These are phyloP conservation scores for Gossypium trilobum DNA, from an alignment of 441 rosid species.

Conservation along the genomic window DNA sequence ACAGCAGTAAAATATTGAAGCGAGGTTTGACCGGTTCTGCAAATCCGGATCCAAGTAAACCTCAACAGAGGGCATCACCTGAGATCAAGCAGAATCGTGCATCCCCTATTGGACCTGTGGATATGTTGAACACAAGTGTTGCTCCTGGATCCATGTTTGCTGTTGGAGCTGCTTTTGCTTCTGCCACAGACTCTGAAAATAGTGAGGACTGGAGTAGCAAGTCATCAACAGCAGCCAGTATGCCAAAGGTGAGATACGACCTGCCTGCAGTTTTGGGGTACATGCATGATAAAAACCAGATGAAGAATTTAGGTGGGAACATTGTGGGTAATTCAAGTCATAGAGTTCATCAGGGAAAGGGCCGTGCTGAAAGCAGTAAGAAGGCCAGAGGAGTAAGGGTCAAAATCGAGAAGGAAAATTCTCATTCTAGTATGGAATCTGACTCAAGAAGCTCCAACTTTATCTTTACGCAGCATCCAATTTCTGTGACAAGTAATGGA, in stretches of 20 bases:
- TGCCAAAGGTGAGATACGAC: constrained; percentile 42
- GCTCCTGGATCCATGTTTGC: constrained; percentile 47
- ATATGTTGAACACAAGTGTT: constrained; percentile 24
- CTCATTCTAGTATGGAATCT: constrained; percentile 81
- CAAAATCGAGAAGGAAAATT: constrained; percentile 72
- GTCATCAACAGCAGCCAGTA: constrained; percentile 73
- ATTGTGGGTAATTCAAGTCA: constrained; percentile 31
- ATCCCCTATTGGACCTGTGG: constrained; percentile 33
- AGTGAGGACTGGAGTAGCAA: constrained; percentile 70
- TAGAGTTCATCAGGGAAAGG: constrained; percentile 41
- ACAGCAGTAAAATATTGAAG: constrained; percentile 43
- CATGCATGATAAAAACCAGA: constrained; percentile 36
- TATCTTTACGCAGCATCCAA: constrained; percentile 65
- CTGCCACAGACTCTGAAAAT: constrained; percentile 57
- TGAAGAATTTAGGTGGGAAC: constrained; percentile 41
- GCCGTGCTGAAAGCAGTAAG: constrained; percentile 42
- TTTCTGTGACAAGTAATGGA: constrained; percentile 41
- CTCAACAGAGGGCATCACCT: constrained; percentile 13
- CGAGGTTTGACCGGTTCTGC: constrained; percentile 39
- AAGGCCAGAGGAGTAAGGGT: constrained; percentile 73
- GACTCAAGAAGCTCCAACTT: constrained; percentile 83
- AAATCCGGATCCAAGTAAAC: constrained; percentile 22
- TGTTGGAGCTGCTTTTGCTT: constrained; percentile 36
- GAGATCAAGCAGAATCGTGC: constrained; percentile 33
- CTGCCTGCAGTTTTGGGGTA: constrained; percentile 31